Base-by-base conservation (phyloP, 1,284 basidiomycete species). In the Ceratobasidium sp. region DNA sequence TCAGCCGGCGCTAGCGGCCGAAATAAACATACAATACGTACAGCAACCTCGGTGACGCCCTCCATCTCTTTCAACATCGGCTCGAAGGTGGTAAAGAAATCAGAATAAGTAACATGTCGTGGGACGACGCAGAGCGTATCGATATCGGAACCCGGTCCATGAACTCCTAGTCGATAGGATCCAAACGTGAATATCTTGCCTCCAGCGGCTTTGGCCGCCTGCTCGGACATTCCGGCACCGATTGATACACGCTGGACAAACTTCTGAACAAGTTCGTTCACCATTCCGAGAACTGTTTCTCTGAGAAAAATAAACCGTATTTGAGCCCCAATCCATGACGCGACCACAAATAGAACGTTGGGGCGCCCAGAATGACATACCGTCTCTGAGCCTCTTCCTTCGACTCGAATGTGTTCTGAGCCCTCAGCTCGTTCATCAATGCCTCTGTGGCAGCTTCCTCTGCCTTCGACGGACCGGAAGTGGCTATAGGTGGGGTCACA, bases 151-250 rank as follows among this genome's bases (percentile, higher is more conserved):
- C 96, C 95, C 49, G 98, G 97, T 15, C 96, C 96, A 85, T 99
- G 98, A 18, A 99, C 97, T 78, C 97, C 97, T 60, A 99, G 88
- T 81, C 95, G 92, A 88, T 97, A 97, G 71, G 97, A 98, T 53
- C 98, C 97, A 85, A 98, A 99, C 3, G 98, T 99, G 85, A 97
- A 99, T 84, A 99, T 99, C 88, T 99, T 97, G 81, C 97, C 98
- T 78, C 97, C 98, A 5, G 97, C 95, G 75, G 93, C 91, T 70
- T 87, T 91, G 20, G 97, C 96, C 1, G 95, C 93, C 64, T 93
- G 87, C 83, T 98, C 96, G 28, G 96, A 97, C 80, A 98, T 88
- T 18, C 97, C 97, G 63, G 89, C 90, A 72, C 90, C 87, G 81
- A 97, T 86, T 23, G 94, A 94, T 1, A 97, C 93, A 81, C 91